Base-by-base conservation (phyloP, 495 filamentous ascomycete genomes). In the Penicillium roqueforti region DNA sequence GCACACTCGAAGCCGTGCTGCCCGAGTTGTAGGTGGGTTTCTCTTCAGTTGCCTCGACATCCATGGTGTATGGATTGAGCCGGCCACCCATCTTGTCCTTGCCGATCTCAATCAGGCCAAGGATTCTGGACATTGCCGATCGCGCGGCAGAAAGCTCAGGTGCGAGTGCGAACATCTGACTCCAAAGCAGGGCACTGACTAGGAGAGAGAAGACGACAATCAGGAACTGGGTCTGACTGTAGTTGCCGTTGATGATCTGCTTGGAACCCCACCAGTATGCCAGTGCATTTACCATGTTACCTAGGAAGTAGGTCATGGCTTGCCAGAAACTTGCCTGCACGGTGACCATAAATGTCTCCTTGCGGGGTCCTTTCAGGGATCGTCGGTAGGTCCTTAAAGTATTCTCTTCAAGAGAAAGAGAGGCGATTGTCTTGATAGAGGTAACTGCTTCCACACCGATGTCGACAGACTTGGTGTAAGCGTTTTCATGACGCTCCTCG, bases 191-290 rank as follows among this genome's bases (percentile, higher is more conserved):
- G 0, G 81, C 83, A 32, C 76, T 81, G 55, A 78, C 78, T 9
- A 79, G 68, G 0, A 80, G 68, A 3, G 82, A 78, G 3, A 82
- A 75, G 1, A 85, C 66, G 1, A 86, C 81, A 55, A 83, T 84
- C 55, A 85, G 78, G 65, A 87, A 87, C 48, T 86, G 74, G 1
- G 76, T 71, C 10, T 74, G 74, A 0, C 74, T 76, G 49, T 84
- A 85, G 40, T 73, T 61, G 14, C 83, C 82, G 28, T 68, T 66
- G 31, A 78, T 68, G 26, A 86, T 79, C 37, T 80, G 76, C 40
- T 76, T 78, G 3, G 80, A 72, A 16, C 84, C 84, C 76, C 83
- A 87, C 79, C 82, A 86, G 63, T 85, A 87, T 2, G 83, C 83
- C 19, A 87, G 63, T 0, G 83, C 83, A 56, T 83, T 81, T n/a